Percentiles rank a stretch among this genome's conserved stretches.
phyloP scores from a whole-genome alignment of 495 filamentous ascomycete genomes.

The Tuber melanosporum region DNA sequence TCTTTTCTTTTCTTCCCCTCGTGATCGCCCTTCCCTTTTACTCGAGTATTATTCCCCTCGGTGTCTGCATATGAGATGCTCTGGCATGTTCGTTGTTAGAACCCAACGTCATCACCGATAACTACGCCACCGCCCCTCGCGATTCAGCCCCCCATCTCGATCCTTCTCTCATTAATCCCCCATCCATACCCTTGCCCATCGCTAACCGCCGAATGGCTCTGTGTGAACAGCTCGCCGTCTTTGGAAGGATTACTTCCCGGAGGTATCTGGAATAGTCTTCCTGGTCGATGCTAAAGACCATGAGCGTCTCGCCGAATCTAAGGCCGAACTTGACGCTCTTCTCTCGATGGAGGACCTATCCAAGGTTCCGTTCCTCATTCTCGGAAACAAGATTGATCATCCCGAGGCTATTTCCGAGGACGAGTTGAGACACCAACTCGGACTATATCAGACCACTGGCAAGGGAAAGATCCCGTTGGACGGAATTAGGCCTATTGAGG shows the following conservation, averaged over 20 bases:
- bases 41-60: background rate
- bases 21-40: background rate
- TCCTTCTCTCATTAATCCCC: background rate
- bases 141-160: background rate
- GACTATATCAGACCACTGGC: slow-evolving; percentile 92
- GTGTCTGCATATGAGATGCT: background rate
- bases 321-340: slow-evolving; percentile 91
- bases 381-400: slow-evolving; percentile 99
- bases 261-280: slow-evolving; percentile 96
- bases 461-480: slow-evolving; percentile 96
- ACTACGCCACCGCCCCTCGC: background rate
- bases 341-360: slow-evolving; percentile 85
- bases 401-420: slow-evolving; percentile 92
- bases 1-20: slow-evolving; percentile 12
- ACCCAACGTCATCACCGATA: background rate
- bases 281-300: slow-evolving; percentile 95
- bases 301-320: slow-evolving; percentile 86
- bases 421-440: slow-evolving; percentile 80
- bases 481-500: slow-evolving; percentile 90
- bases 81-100: background rate
- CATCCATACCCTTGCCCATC: background rate
- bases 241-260: slow-evolving; percentile 98
- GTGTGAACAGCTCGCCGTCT: slow-evolving; percentile 69
- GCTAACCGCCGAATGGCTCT: background rate
- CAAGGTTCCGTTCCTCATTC: slow-evolving; percentile 89